Conservation (phyloP, 2,329 filamentous ascomycete species). For the Acrocalymma vagum region DNA sequence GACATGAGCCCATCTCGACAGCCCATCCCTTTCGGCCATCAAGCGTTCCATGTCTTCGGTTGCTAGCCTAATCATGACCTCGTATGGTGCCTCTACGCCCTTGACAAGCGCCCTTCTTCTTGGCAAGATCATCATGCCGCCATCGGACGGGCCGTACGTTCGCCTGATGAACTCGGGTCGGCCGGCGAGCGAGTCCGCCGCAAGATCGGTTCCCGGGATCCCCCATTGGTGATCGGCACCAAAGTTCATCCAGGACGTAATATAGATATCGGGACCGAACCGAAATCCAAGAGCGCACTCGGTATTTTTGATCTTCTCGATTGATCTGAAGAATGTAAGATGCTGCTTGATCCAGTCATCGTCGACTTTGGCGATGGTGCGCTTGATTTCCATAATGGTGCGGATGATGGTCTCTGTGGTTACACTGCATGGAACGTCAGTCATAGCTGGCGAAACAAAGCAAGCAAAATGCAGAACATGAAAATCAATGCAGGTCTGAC, state of each 20-base stretch:
- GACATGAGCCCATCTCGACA: conserved; percentile 39
- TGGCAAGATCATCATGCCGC: conserved; percentile 46
- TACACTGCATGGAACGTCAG: conserved; percentile 34
- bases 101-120: conserved; percentile 30
- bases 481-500: conserved; percentile 9
- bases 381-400: conserved; percentile 35
- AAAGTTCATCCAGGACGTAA: conserved; percentile 47
- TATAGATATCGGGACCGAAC: conserved; percentile 43
- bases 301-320: conserved; percentile 37
- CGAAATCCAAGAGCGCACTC: conserved; percentile 36
- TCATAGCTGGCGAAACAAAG: conserved; percentile 9
- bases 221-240: conserved; percentile 41
- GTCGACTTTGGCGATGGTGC: conserved; percentile 36
- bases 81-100: conserved; percentile 40
- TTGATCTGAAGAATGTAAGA: conserved; percentile 39
- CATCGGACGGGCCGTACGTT: conserved; percentile 38
- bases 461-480: conserved; percentile 11
- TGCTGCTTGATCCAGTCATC: conserved; percentile 41
- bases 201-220: conserved; percentile 42
- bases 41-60: conserved; percentile 43
- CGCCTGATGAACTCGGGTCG: conserved; percentile 44
- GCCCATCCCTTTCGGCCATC: conserved; percentile 35
- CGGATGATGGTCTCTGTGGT: conserved; percentile 36
- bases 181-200: conserved; percentile 29
- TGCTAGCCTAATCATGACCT: conserved; percentile 43